Base-by-base conservation (phyloP, 306 rosid species). In the Prinsepia uniflora region DNA sequence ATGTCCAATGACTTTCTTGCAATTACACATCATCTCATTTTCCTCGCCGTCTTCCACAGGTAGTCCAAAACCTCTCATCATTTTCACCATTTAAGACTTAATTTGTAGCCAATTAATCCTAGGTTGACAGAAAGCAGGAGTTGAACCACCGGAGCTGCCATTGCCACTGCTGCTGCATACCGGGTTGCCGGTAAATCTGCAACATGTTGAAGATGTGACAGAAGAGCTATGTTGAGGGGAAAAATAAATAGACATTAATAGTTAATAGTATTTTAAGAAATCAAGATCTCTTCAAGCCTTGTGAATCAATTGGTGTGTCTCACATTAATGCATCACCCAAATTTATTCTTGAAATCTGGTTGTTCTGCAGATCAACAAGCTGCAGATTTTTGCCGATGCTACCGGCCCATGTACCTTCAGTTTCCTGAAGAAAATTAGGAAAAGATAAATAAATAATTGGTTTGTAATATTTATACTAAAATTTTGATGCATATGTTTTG, bases 321-420 rank as follows among this genome's bases (percentile, higher is more conserved):
- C 79, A 94, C 98, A 84, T 80, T 75, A 86, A 75, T 56, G 83
- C 71, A 7, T 81, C 73, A 77, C 86, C 48, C 52, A 87, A 24
- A 13, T 71, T 88, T 39, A 90, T 80, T 12, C 43, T 7, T 70
- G 92, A 76, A 76, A 90, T 87, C n/a, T 84, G 67, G 79, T 90
- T 94, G 81, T 83, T 79, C 72, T 87, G 87, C 75, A 94, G 74
- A 84, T 90, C 98, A 64, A 90, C 92, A 17, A 90, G 89, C 90
- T 83, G 88, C 80, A 90, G 53, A 48, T 80, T 87, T 36, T 83
- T 81, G 72, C 88, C 79, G 49, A 90, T 79, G 83, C 17, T 79
- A 73, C 79, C 85, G 7, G 86, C 96, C 94, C 49, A 77, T 89
- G 90, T 75, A 67, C 74, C 76, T 76, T 80, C 74, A 88, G 82